Conservation (phyloP, 148 eudicot genomes). For the Polygonum maritimum region DNA sequence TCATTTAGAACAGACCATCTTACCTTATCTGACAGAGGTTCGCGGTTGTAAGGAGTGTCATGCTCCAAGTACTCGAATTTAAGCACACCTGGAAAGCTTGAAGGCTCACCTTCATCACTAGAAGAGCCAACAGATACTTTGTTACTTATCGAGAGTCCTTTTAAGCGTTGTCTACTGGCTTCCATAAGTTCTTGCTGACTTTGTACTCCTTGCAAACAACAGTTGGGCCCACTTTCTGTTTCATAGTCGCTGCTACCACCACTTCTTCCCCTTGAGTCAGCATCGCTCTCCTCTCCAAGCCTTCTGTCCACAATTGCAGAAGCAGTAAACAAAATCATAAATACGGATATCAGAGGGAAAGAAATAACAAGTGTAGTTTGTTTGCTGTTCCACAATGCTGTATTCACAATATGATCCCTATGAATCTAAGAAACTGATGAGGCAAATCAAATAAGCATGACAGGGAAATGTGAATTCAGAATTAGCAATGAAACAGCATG, state of each 20-base stretch:
- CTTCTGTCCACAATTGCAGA: constrained; percentile 30
- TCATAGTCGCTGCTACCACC: constrained; percentile 57
- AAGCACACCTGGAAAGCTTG: constrained; percentile 56
- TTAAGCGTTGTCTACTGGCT: constrained; percentile 35
- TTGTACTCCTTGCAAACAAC: constrained; percentile 19
- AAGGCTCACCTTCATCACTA: constrained; percentile 49
- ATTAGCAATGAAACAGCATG: background rate
- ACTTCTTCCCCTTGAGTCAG: constrained; percentile 69
- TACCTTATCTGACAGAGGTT: constrained; percentile 91
- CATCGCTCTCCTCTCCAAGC: constrained; percentile 82
- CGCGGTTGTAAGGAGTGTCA: constrained; percentile 64
- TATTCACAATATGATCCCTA: background rate
- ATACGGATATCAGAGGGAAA: background rate
- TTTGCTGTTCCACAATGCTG: background rate
- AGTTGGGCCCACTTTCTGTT: constrained; percentile 29
- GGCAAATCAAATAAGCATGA: background rate
- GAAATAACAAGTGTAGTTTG: background rate
- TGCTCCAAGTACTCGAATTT: constrained; percentile 62
- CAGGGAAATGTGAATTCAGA: background rate
- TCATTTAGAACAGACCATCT: constrained; percentile 13
- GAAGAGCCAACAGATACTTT: constrained; percentile 37
- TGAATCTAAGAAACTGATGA: background rate
- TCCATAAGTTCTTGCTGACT: constrained; percentile 30
- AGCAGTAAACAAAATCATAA: background rate
- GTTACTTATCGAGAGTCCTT: constrained; percentile 29